phyloP scores from a whole-genome alignment of 345 rosid species.

The Euphorbia pulcherrima region DNA sequence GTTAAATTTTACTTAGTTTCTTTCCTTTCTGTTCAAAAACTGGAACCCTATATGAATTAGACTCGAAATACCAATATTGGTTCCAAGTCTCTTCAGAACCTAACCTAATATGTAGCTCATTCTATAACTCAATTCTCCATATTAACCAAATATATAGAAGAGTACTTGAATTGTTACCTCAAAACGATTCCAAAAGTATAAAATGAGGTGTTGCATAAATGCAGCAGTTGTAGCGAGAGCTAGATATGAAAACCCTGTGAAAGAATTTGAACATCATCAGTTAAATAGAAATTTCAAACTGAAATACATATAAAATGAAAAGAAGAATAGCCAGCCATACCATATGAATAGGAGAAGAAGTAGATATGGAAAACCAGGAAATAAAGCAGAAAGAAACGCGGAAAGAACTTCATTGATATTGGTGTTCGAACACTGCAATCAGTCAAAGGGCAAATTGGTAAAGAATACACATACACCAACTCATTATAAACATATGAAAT shows the following conservation, averaged over 20 bases:
- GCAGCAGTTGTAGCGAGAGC: slow-evolving; percentile 87
- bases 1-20: no score
- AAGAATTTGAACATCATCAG: slow-evolving; percentile 7
- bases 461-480: neutral
- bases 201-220: slow-evolving; percentile 93
- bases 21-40: no score
- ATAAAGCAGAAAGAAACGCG: slow-evolving; percentile 94
- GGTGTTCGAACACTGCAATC: slow-evolving; percentile 91
- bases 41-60: no score
- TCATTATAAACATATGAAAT: neutral
- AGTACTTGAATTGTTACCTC: slow-evolving; percentile 53
- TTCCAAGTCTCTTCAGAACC: no score
- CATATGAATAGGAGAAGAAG: slow-evolving; percentile 90
- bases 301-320: slow-evolving; percentile 1
- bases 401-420: slow-evolving; percentile 97
- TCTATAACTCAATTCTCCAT: no score
- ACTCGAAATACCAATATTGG: no score
- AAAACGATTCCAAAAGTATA: slow-evolving; percentile 97
- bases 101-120: no score
- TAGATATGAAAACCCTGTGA: slow-evolving; percentile 86
- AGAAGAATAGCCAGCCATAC: slow-evolving; percentile 36
- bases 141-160: neutral
- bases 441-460: slow-evolving; percentile 14
- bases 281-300: neutral
- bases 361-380: slow-evolving; percentile 97